These are phyloP conservation scores for Barbatosphaeria neglecta DNA, from an alignment of 495 filamentous ascomycete species.

Conservation along the genomic window DNA sequence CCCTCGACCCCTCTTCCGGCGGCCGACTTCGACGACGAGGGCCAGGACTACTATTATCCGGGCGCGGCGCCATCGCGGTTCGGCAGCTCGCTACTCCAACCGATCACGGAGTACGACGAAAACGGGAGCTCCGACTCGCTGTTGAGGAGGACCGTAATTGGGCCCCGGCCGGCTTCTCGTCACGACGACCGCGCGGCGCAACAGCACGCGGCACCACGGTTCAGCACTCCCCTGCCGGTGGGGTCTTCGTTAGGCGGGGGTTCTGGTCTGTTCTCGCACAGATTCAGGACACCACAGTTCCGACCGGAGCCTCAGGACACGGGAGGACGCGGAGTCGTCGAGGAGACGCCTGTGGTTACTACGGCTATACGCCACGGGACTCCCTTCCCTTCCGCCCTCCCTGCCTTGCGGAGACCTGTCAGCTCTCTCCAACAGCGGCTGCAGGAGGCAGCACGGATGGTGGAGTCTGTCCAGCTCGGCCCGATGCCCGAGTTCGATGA, in stretches of 20 bases:
- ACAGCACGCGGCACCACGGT: not conserved
- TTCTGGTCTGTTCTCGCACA: not conserved
- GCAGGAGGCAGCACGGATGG: not conserved
- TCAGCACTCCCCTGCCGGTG: not conserved
- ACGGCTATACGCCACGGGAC: not conserved
- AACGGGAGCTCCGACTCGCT: not conserved
- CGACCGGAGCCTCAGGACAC: not conserved
- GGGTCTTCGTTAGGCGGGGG: not conserved
- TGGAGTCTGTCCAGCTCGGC: slow-evolving; percentile 3
- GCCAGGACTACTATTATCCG: no score
- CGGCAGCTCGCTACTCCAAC: not conserved
- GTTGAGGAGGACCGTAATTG: not conserved
- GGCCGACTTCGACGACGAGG: slow-evolving; percentile 18
- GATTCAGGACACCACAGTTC: not conserved
- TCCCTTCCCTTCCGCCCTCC: not conserved
- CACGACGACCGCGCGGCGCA: not conserved
- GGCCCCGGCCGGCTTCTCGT: not conserved
- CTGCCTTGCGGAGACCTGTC: not conserved
- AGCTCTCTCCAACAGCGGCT: not conserved
- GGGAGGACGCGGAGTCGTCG: not conserved
- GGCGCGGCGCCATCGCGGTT: not conserved
- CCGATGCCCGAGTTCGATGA: slow-evolving; percentile 21
- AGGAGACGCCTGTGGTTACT: not conserved
- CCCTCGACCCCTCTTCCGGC: slow-evolving; percentile 6
- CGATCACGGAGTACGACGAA: not conserved